Base-by-base conservation (phyloP, 1,284 basidiomycete species). In the Fomes fomentarius region DNA sequence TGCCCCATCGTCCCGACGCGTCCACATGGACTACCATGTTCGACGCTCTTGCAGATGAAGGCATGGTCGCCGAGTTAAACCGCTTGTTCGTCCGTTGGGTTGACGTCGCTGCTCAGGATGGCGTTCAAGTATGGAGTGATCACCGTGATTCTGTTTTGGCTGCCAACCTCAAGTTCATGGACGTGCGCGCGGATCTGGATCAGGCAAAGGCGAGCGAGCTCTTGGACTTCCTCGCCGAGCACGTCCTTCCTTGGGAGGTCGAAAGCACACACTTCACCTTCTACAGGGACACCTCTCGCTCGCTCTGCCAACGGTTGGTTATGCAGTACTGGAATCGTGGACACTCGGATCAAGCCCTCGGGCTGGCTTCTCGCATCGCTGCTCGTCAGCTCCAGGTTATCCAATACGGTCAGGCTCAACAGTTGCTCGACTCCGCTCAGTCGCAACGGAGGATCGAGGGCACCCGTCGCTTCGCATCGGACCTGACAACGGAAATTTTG, bases 21-120 rank as follows among this genome's bases (percentile, higher is more conserved):
- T 57, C 67, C 4, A 78, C 81, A 3, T 89, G 84, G 83, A 58
- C 66, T 2, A 48, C 74, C 15, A 79, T 90, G 67, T 60, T 89
- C 10, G 77, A 83, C 26, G 72, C 75, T 2, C 75, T 92, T 11
- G 79, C 79, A 0, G 65, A 69, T 14, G 65, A 73, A 7, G 75
- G 74, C 14, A 76, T 77, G 66, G 63, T 84, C 8, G 70, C 73
- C 0, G 82, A 89, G 21, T 71, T 88, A 37, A 86, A 89, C 63
- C 69, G 76, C 50, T 57, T 89, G 1, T 82, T 79, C 49, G 65
- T 67, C 11, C 66, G 71, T 41, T 68, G 82, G 40, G 64, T 74
- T 30, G 62, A 67, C 14, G 65, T 69, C 41, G 70, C 71, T 0
- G 52, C 63, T 9, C 61, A 64, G 9, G 77, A 80, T 50, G 66